Conservation (phyloP, 495 filamentous ascomycete species). For the Extremus antarcticus region DNA sequence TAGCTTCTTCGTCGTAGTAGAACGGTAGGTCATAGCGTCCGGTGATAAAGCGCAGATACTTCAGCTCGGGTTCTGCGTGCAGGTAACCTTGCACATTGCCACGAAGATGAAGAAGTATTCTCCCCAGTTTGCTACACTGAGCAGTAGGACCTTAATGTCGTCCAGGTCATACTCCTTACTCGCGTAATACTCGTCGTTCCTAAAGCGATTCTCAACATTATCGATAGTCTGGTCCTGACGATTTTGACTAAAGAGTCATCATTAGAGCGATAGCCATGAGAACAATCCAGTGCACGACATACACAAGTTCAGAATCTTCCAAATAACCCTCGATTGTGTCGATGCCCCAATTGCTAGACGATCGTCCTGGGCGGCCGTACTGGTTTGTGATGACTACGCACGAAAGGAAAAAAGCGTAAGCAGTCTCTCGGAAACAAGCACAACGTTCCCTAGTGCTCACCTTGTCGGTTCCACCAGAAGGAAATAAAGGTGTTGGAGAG, state of each 20-base stretch:
- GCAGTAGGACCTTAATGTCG: conserved; percentile 50
- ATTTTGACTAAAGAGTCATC: too few species aligned
- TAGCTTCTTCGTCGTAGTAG: conserved; percentile 53
- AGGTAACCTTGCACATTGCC: conserved; percentile 53
- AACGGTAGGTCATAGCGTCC: conserved; percentile 60
- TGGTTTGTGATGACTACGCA: conserved; percentile 41
- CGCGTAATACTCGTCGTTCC: conserved; percentile 49
- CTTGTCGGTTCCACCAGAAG: conserved; percentile 57
- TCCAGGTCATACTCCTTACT: conserved; percentile 46
- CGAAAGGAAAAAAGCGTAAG: too few species aligned
- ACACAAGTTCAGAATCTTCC: conserved; percentile 38
- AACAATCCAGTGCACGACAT: too few species aligned
- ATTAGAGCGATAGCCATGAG: too few species aligned
- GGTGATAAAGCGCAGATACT: conserved; percentile 54
- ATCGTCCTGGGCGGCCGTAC: conserved; percentile 41
- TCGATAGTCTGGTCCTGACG: conserved; percentile 49
- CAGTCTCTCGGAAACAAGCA: too few species aligned
- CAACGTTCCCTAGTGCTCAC: conserved; percentile 15
- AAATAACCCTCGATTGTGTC: conserved; percentile 49
- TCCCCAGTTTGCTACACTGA: conserved; percentile 57
- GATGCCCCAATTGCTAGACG: conserved; percentile 32
- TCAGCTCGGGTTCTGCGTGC: conserved; percentile 46
- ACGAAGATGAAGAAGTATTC: conserved; percentile 49
- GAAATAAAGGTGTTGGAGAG: conserved; percentile 50
- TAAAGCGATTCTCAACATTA: conserved; percentile 41